These are phyloP conservation scores for Aspergillus clavatus DNA, from an alignment of 2,329 filamentous ascomycete species.

Conservation along the genomic window DNA sequence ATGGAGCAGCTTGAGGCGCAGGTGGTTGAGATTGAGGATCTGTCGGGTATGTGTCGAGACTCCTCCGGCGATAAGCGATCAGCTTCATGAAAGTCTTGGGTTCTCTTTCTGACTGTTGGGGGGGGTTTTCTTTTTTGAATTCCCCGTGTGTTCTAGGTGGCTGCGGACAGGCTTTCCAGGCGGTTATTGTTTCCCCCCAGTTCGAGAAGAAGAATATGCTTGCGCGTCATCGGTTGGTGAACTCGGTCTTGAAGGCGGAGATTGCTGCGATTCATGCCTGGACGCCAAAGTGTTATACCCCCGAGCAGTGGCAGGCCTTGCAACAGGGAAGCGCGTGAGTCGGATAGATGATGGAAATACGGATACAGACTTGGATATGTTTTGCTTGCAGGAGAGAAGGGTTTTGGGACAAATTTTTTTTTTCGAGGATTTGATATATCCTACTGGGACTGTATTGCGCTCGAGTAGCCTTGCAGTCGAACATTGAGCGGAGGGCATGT, in stretches of 20 bases:
- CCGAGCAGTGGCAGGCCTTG: constrained; percentile 78
- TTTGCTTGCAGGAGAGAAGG: background rate
- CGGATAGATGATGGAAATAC: background rate
- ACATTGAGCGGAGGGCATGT: background rate
- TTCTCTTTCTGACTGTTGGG: constrained; percentile 2
- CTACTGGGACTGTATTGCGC: constrained; percentile 1
- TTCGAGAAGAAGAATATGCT: constrained; percentile 71
- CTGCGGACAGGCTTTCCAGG: constrained; percentile 66
- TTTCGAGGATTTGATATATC: constrained; percentile 13
- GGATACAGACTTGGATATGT: too few species aligned
- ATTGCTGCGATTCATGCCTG: constrained; percentile 90
- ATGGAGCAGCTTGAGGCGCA: constrained; percentile 65
- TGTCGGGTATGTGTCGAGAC: constrained; percentile 64
- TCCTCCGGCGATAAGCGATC: background rate
- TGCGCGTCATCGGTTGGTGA: constrained; percentile 81
- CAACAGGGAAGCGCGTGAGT: constrained; percentile 34
- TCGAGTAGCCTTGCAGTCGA: too few species aligned
- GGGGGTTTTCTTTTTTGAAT: constrained; percentile 3
- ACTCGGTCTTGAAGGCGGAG: constrained; percentile 75
- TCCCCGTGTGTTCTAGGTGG: constrained; percentile 48
- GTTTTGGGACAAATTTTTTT: background rate
- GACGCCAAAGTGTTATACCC: constrained; percentile 90
- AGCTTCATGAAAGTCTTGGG: too few species aligned
- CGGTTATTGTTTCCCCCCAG: constrained; percentile 63
- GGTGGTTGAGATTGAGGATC: constrained; percentile 83